Base-by-base conservation (phyloP, 108 stramenopile species). In the Nannochloropsis salina region DNA sequence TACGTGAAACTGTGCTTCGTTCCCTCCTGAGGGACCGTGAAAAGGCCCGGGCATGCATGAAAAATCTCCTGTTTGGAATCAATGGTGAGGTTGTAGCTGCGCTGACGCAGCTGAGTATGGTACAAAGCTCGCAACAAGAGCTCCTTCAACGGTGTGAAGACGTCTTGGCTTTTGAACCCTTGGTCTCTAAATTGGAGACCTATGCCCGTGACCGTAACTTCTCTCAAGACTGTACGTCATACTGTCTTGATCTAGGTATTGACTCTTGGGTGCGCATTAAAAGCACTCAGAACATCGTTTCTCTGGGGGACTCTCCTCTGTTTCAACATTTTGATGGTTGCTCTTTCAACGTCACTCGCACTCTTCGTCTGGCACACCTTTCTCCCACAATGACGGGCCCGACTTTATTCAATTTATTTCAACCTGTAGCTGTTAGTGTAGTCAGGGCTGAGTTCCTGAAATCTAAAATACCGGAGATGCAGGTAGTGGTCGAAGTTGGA, bases 161-260 rank as follows among this genome's bases (percentile, higher is more conserved):
- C n/a, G 61, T n/a, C n/a, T 74, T 74, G 61, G 61, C 6, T 74
- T 74, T 74, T 8, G 61, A 4, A n/a, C 61, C 61, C n/a, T 74
- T 74, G 61, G 61, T 74, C 15, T 74, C 61, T 3, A 15, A 74
- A n/a, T n/a, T 74, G 6, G 61, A 74, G n/a, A 74, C 3, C n/a
- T 74, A 74, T 74, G 61, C 61, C n/a, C 61, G 61, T 74, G 61
- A 74, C n/a, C 61, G 61, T n/a, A 74, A 74, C 61, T n/a, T 74
- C 15, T 2, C 61, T 15, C 3, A n/a, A 15, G 61, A 74, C 61
- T 74, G 61, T 74, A 74, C 61, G 4, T 74, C 61, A 1, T 74
- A 74, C 61, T 74, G 61, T 74, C n/a, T 74, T 4, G 61, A 74
- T 74, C n/a, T 74, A n/a, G 61, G 61, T 4, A 74, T n/a, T 74